Percentiles rank a stretch among this genome's conserved stretches.
phyloP scores from a whole-genome alignment of 2,329 filamentous ascomycete species.

The Diplocarpon rosae region DNA sequence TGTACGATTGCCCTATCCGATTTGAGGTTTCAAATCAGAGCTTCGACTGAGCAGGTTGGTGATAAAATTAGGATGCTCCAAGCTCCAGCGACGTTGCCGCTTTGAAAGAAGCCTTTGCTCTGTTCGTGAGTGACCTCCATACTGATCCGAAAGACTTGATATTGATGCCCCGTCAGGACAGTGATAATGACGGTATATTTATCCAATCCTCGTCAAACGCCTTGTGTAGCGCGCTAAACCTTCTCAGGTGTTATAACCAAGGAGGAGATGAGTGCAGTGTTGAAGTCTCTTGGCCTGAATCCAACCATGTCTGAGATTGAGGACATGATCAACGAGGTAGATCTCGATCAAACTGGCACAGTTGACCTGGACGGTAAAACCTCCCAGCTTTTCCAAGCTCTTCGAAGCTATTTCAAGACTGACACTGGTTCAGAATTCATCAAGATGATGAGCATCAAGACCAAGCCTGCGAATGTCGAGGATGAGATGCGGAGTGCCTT shows the following conservation, averaged over 20 bases:
- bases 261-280: slow-evolving; percentile 51
- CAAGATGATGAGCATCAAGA: slow-evolving; percentile 53
- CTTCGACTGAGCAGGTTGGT: background rate
- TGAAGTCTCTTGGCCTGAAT: slow-evolving; percentile 52
- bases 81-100: slow-evolving; percentile 6
- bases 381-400: background rate
- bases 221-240: background rate
- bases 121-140: slow-evolving; percentile 8
- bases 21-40: background rate
- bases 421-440: slow-evolving; percentile 42
- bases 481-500: slow-evolving; percentile 55
- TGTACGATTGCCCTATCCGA: background rate
- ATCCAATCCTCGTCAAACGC: background rate
- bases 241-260: slow-evolving; percentile 49
- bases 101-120: slow-evolving; percentile 13
- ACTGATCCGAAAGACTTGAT: background rate
- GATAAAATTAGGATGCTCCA: background rate
- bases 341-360: slow-evolving; percentile 52
- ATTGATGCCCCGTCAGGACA: background rate
- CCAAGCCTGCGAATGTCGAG: slow-evolving; percentile 50
- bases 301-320: slow-evolving; percentile 50
- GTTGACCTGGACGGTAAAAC: slow-evolving; percentile 49
- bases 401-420: background rate
- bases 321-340: slow-evolving; percentile 58
- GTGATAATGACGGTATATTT: slow-evolving; percentile 6